phyloP scores from a whole-genome alignment of 768 basidiomycete species.

The Xerocomus spinulosus region DNA sequence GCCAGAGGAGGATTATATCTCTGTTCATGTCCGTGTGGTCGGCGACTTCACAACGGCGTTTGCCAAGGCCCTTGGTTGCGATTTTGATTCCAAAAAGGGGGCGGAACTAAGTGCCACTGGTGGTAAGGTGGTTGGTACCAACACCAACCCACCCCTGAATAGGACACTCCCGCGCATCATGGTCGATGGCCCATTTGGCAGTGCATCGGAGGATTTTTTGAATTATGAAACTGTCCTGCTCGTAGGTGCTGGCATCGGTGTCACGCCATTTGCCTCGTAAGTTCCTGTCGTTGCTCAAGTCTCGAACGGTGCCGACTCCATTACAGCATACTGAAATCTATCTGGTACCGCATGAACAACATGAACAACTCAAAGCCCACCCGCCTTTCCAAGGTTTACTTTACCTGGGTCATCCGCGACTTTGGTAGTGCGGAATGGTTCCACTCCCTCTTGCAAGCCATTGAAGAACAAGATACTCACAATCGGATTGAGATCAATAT shows the following conservation, averaged over 20 bases:
- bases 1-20: conserved; percentile 93
- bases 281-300: conserved; percentile 24
- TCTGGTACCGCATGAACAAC: conserved; percentile 97
- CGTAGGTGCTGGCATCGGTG: conserved; percentile 93
- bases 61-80: conserved; percentile 77
- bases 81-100: conserved; percentile 57
- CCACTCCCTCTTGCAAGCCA: conserved; percentile 87
- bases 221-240: conserved; percentile 87
- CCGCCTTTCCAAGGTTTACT: conserved; percentile 85
- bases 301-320: conserved; percentile 1
- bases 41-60: conserved; percentile 89
- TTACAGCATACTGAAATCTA: conserved; percentile 76
- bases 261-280: conserved; percentile 93
- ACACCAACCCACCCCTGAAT: conserved; percentile 56
- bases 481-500: conserved; percentile 91
- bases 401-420: conserved; percentile 94
- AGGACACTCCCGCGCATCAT: conserved; percentile 84
- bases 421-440: conserved; percentile 91
- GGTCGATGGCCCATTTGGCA: conserved; percentile 95
- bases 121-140: conserved; percentile 59
- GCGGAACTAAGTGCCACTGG: conserved; percentile 42
- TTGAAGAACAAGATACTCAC: conserved; percentile 87
- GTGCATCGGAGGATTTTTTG: conserved; percentile 86
- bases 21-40: conserved; percentile 87
- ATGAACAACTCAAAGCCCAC: conserved; percentile 71